Conservation (phyloP, 2,329 filamentous ascomycete species). For the Ilyonectria mors-panacis region DNA sequence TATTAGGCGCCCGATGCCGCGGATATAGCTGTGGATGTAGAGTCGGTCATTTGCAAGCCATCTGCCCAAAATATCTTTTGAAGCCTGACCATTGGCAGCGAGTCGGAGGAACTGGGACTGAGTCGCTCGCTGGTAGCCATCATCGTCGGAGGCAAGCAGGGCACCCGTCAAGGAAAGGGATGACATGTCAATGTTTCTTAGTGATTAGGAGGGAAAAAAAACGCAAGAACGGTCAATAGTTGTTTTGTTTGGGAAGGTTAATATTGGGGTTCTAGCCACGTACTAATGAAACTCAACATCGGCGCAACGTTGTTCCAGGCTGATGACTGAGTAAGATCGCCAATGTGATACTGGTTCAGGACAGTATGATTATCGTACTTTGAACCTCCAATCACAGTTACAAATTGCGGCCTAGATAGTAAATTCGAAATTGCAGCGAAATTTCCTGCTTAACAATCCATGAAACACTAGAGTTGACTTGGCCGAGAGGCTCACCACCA, state of each 20-base stretch:
- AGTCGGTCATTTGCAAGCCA: constrained; percentile 83
- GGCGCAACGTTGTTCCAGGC: constrained; percentile 43
- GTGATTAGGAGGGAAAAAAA: not conserved
- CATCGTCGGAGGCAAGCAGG: constrained; percentile 65
- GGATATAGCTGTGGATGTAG: constrained; percentile 79
- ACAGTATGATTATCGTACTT: too few relatives aligned
- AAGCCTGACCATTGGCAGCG: constrained; percentile 74
- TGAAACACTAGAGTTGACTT: too few relatives aligned
- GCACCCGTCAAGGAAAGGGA: constrained; percentile 67
- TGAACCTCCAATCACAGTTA: too few relatives aligned
- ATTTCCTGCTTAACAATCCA: too few relatives aligned
- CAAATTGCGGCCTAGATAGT: too few relatives aligned
- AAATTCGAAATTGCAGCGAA: too few relatives aligned
- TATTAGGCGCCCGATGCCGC: constrained; percentile 76
- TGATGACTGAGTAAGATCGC: not conserved
- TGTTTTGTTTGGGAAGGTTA: not conserved
- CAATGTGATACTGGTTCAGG: not conserved
- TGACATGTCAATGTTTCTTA: constrained; percentile 7
- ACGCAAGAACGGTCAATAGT: not conserved
- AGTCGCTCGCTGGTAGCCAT: constrained; percentile 69
- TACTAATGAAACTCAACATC: not conserved
- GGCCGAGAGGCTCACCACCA: too few relatives aligned
- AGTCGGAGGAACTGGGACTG: constrained; percentile 76
- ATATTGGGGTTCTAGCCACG: not conserved
- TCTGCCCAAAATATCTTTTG: constrained; percentile 68